Evolutionary conservation across 78 protist genomes (phyloP).

Genomic region (Dictyostelium intermedium): DNA sequence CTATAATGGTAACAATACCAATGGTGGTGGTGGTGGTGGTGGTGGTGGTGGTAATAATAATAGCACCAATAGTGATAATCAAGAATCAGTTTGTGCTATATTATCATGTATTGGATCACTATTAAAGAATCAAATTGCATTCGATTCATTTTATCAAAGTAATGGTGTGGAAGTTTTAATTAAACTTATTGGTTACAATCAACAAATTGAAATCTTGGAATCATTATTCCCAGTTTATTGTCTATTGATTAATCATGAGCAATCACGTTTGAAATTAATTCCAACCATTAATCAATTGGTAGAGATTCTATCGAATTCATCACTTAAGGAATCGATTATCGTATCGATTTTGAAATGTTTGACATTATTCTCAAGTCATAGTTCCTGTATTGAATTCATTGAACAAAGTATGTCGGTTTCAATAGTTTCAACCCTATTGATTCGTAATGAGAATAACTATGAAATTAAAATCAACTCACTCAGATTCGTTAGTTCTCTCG

Average conservation of each 20-base stretch:
- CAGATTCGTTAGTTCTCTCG: neutral
- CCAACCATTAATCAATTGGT: constrained; percentile 28
- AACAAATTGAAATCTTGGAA: neutral
- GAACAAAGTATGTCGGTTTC: neutral
- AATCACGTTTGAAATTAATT: constrained; percentile 7
- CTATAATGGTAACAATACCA: neutral
- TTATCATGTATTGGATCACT: neutral
- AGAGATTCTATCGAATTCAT: neutral
- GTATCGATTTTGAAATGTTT: neutral
- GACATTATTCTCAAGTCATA: constrained; percentile 15
- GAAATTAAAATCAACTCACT: constrained; percentile 2
- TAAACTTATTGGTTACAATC: neutral
- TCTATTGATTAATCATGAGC: constrained; percentile 19
- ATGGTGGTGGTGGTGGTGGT: too few species aligned
- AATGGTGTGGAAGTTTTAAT: neutral
- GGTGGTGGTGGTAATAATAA: too few species aligned
- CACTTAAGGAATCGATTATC: neutral
- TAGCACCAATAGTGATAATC: neutral
- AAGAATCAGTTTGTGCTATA: neutral
- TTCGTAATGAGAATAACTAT: neutral
- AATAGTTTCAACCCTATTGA: neutral
- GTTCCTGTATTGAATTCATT: neutral
- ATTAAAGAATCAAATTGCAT: neutral
- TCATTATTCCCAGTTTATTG: neutral
- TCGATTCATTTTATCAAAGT: neutral